phyloP scores from a whole-genome alignment of 495 filamentous ascomycete genomes.

The Xylaria acuta region DNA sequence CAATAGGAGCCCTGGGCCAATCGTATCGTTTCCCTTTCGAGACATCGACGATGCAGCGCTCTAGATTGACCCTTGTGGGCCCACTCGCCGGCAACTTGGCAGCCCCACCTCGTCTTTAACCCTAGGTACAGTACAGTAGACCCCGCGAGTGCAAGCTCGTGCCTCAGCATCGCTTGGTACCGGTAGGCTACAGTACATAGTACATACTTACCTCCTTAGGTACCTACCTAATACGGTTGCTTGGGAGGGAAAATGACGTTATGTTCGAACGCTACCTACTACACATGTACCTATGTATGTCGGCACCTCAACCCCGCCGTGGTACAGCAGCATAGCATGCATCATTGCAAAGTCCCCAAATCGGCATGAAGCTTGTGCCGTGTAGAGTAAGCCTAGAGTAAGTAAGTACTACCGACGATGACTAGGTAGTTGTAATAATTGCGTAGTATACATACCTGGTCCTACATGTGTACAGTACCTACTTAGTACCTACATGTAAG shows the following conservation, averaged over 20 bases:
- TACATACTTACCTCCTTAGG: no score
- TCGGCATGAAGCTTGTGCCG: background rate
- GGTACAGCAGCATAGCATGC: background rate
- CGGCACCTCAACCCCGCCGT: no score
- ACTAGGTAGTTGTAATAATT: background rate
- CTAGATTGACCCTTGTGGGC: background rate
- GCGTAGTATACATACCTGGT: background rate
- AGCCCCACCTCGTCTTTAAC: background rate
- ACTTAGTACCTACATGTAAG: no score
- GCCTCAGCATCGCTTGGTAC: background rate
- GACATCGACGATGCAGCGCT: slow-evolving; percentile 7
- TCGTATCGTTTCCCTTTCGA: background rate
- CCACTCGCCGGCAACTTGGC: background rate
- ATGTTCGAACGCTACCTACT: background rate
- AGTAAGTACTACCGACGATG: background rate
- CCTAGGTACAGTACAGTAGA: no score
- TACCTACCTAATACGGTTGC: background rate
- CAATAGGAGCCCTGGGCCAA: background rate
- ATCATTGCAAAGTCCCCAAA: no score
- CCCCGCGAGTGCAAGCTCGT: background rate
- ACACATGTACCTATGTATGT: no score
- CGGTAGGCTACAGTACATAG: background rate
- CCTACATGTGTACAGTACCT: no score
- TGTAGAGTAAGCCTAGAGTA: background rate
- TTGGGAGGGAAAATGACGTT: background rate